Conservation (phyloP, 495 filamentous ascomycete genomes). For the Penicillium arizonense region DNA sequence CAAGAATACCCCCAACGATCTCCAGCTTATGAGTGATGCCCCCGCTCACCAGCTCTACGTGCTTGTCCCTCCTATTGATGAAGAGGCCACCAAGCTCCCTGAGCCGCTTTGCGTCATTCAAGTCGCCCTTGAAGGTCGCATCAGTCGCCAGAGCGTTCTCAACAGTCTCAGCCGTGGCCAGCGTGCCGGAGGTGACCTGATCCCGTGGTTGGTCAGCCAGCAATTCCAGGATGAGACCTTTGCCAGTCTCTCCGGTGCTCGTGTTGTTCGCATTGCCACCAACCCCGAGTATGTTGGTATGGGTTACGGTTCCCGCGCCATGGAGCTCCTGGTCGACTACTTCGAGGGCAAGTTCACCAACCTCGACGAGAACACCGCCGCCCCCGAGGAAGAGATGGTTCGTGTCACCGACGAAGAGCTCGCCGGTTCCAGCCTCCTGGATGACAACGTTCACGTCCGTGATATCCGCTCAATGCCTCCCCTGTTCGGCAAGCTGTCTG, state of each 20-base stretch:
- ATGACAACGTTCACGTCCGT: conserved; percentile 85
- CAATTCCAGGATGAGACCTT: conserved; percentile 99
- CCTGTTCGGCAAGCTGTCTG: conserved; percentile 83
- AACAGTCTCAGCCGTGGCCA: conserved; percentile 86
- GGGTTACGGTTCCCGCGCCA: conserved; percentile 90
- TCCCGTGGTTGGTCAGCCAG: conserved; percentile 96
- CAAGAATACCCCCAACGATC: conserved; percentile 97
- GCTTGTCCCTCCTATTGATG: conserved; percentile 81
- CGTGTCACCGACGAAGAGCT: conserved; percentile 85
- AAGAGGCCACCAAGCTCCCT: conserved; percentile 73
- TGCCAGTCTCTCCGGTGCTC: conserved; percentile 85
- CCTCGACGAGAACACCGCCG: conserved; percentile 61
- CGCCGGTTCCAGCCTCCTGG: conserved; percentile 70
- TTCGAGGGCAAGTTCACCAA: conserved; percentile 92
- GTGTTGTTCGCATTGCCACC: conserved; percentile 92
- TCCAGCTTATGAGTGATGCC: conserved; percentile 97
- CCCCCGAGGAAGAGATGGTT: conserved; percentile 58
- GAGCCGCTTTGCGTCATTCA: conserved; percentile 96
- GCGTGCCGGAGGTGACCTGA: conserved; percentile 89
- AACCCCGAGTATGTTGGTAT: conserved; percentile 92
- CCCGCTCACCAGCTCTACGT: conserved; percentile 97
- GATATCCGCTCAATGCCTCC: conserved; percentile 92
- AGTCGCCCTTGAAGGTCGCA: conserved; percentile 90
- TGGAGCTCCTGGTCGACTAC: conserved; percentile 84
- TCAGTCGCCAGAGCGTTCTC: conserved; percentile 88